phyloP scores from a whole-genome alignment of 2,329 filamentous ascomycete species.

The Fusarium sp. region DNA sequence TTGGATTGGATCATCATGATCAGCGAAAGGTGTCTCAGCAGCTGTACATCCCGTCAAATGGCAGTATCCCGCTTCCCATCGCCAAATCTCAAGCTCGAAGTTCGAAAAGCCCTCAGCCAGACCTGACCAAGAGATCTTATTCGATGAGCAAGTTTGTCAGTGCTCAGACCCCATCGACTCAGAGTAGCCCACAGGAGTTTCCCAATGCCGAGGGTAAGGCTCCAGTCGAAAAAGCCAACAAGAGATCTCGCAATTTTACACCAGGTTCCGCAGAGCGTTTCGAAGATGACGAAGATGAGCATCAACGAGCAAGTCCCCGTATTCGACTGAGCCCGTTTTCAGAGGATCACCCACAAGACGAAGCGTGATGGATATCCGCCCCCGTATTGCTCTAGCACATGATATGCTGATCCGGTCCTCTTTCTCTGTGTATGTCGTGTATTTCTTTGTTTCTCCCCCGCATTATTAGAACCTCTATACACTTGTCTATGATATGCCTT shows the following conservation, averaged over 20 bases:
- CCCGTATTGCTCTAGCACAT: not conserved
- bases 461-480: not conserved
- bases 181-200: constrained; percentile 22
- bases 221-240: constrained; percentile 53
- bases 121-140: constrained; percentile 19
- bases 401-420: not conserved
- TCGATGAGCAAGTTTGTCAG: constrained; percentile 13
- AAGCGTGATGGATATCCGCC: not conserved
- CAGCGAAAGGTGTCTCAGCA: constrained; percentile 58
- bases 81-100: constrained; percentile 28
- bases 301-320: constrained; percentile 48
- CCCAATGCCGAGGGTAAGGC: constrained; percentile 12
- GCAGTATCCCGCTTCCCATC: constrained; percentile 29
- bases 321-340: constrained; percentile 38
- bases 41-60: constrained; percentile 46
- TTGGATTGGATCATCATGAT: constrained; percentile 46
- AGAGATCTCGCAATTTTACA: constrained; percentile 57
- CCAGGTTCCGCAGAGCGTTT: constrained; percentile 56
- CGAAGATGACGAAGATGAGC: constrained; percentile 63
- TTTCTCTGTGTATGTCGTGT: not conserved
- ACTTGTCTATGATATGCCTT: not conserved
- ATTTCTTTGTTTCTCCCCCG: not conserved
- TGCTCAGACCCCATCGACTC: constrained; percentile 9
- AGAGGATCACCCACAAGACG: constrained; percentile 4
- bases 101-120: constrained; percentile 17